Percentiles rank a stretch among this genome's conserved stretches.
phyloP scores from a whole-genome alignment of 345 rosid species.

The Aquilaria malaccensis region DNA sequence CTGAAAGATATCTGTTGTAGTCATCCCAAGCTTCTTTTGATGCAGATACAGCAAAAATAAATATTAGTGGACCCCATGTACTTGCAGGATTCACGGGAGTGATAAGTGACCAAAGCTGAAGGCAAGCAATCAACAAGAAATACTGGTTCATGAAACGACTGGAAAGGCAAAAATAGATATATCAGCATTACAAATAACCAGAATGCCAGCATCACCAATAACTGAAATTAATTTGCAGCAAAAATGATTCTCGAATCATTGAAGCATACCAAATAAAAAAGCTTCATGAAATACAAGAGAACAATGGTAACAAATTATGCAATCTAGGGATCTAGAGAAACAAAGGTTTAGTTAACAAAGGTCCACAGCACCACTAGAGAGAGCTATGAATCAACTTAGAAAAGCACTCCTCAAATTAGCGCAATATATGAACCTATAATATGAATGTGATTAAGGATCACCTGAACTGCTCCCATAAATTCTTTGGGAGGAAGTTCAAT shows the following conservation, averaged over 20 bases:
- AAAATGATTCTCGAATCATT: not conserved
- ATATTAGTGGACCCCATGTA: slow-evolving; percentile 97
- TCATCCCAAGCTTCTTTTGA: slow-evolving; percentile 99
- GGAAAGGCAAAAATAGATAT: slow-evolving; percentile 21
- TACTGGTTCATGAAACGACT: slow-evolving; percentile 99
- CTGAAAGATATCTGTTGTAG: slow-evolving; percentile 88
- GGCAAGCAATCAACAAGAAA: slow-evolving; percentile 98
- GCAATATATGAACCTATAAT: not conserved
- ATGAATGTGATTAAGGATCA: slow-evolving; percentile 13
- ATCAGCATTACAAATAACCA: slow-evolving; percentile 5
- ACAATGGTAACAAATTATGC: slow-evolving; percentile 2
- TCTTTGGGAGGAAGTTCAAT: slow-evolving; percentile 86
- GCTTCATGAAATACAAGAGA: not conserved
- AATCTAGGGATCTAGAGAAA: not conserved
- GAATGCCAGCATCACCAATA: not conserved
- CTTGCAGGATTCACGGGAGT: slow-evolving; percentile 99
- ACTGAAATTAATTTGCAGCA: not conserved
- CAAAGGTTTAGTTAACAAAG: not conserved
- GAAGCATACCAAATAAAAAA: not conserved
- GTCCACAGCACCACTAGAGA: not conserved
- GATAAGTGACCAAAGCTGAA: slow-evolving; percentile 97
- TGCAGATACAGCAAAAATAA: slow-evolving; percentile 94
- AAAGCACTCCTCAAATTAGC: too few species aligned
- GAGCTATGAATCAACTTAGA: not conserved
- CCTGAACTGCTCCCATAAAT: slow-evolving; percentile 97